phyloP scores from a whole-genome alignment of 2,329 filamentous ascomycete genomes.

The Pseudogymnoascus sp. region DNA sequence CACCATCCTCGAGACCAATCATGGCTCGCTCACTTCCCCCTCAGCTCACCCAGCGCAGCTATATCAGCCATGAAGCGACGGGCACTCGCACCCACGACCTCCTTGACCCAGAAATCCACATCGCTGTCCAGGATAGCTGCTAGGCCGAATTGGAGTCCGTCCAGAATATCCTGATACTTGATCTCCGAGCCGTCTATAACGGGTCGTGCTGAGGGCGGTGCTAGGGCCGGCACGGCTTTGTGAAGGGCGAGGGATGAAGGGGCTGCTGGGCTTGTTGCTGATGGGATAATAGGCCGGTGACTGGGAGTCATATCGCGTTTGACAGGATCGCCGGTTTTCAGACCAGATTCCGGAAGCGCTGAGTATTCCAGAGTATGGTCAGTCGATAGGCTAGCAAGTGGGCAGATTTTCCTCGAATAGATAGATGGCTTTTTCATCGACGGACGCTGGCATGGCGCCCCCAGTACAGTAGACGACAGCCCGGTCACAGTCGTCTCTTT shows the following conservation, averaged over 20 bases:
- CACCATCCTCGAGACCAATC: background rate
- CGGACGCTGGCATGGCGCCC: background rate
- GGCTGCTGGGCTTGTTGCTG: background rate
- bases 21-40: background rate
- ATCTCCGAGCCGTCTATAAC: conserved; percentile 26
- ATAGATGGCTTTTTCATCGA: background rate
- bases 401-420: background rate
- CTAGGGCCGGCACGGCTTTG: background rate
- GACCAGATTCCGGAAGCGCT: background rate
- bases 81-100: conserved; percentile 46
- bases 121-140: conserved; percentile 49
- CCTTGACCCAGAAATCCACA: conserved; percentile 45
- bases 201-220: background rate
- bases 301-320: background rate
- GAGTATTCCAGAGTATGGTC: background rate
- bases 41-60: conserved; percentile 38
- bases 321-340: background rate
- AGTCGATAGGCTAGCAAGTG: background rate
- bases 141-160: conserved; percentile 48
- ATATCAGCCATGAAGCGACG: conserved; percentile 49
- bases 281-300: background rate
- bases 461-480: background rate
- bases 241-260: background rate
- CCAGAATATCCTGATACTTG: conserved; percentile 45
- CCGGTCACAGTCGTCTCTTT: background rate